A percentile compares a stretch with the other conserved stretches of the same genome.
Evolutionary conservation across 2,329 filamentous ascomycete species (phyloP).

Genomic region (Ophiostoma quercus): DNA sequence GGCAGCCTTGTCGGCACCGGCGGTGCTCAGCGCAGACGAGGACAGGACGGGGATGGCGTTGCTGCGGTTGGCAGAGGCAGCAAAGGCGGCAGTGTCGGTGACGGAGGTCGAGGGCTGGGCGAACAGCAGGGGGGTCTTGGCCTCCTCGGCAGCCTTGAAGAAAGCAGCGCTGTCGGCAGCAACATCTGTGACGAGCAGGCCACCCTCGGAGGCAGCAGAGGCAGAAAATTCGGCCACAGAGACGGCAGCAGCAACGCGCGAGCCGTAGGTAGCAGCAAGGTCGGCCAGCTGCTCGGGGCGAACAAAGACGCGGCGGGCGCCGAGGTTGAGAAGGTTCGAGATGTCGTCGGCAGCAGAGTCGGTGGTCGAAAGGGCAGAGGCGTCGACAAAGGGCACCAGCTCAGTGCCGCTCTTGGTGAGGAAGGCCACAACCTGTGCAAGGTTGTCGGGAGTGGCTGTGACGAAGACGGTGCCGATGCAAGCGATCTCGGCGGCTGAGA

Average conservation of each 20-base stretch:
- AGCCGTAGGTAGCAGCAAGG: conserved; percentile 48
- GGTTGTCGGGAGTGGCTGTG: conserved; percentile 41
- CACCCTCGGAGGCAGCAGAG: conserved; percentile 39
- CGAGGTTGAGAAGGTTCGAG: conserved; percentile 74
- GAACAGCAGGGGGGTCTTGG: conserved; percentile 42
- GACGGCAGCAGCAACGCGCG: conserved; percentile 51
- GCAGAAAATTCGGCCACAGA: conserved; percentile 31
- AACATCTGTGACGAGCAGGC: conserved; percentile 51
- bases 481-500: conserved; percentile 53
- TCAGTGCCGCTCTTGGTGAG: conserved; percentile 47
- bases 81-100: conserved; percentile 43
- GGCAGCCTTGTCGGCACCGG: conserved; percentile 52
- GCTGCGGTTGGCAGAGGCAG: conserved; percentile 45
- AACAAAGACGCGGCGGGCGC: conserved; percentile 81
- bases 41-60: conserved; percentile 69
- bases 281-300: conserved; percentile 60
- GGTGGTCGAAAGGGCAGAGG: conserved; percentile 56
- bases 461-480: conserved; percentile 57
- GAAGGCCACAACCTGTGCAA: conserved; percentile 44
- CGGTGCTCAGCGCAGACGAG: conserved; percentile 66
- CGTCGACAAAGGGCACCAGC: conserved; percentile 69
- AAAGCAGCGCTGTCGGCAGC: conserved; percentile 42
- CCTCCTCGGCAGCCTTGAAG: conserved; percentile 42
- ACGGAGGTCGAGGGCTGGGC: conserved; percentile 44
- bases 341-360: conserved; percentile 56